A percentile compares a stretch with the other conserved stretches of the same genome.
Conservation (phyloP, 208 protist species). For the Wallacemonas collosoma region DNA sequence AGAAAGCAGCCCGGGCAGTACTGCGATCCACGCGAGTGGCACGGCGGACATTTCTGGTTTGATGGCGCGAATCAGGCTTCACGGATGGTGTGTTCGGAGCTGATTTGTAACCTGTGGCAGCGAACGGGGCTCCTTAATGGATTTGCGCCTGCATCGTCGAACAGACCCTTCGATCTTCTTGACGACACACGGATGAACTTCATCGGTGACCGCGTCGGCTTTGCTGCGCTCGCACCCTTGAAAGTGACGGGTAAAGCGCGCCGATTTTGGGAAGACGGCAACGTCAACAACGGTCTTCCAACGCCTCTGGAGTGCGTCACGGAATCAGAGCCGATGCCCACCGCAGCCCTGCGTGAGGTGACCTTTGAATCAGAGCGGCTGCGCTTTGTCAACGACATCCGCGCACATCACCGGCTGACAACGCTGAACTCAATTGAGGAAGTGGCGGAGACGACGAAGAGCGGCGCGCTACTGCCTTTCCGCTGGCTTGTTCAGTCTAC, state of each 20-base stretch:
- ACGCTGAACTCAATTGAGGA: conserved; percentile 28
- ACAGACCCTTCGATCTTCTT: conserved; percentile 80
- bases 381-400: conserved; percentile 42
- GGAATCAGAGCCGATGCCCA: neutral
- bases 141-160: conserved; percentile 77
- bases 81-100: conserved; percentile 75
- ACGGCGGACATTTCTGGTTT: conserved; percentile 43
- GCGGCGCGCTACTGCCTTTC: conserved; percentile 27
- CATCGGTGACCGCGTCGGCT: conserved; percentile 17
- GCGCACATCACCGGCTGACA: conserved; percentile 15
- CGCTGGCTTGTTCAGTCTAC: conserved; percentile 71
- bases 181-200: conserved; percentile 80
- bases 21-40: conserved; percentile 28
- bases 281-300: neutral
- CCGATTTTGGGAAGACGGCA: conserved; percentile 21
- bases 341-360: neutral
- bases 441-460: conserved; percentile 7
- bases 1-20: neutral
- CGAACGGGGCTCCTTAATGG: conserved; percentile 50
- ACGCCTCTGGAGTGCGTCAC: neutral
- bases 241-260: conserved; percentile 23
- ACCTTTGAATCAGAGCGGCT: conserved; percentile 31
- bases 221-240: conserved; percentile 43
- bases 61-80: conserved; percentile 64
- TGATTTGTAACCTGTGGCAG: conserved; percentile 79